Evolutionary conservation across 768 basidiomycete species (phyloP).

Genomic region (Scleroderma citrinum): DNA sequence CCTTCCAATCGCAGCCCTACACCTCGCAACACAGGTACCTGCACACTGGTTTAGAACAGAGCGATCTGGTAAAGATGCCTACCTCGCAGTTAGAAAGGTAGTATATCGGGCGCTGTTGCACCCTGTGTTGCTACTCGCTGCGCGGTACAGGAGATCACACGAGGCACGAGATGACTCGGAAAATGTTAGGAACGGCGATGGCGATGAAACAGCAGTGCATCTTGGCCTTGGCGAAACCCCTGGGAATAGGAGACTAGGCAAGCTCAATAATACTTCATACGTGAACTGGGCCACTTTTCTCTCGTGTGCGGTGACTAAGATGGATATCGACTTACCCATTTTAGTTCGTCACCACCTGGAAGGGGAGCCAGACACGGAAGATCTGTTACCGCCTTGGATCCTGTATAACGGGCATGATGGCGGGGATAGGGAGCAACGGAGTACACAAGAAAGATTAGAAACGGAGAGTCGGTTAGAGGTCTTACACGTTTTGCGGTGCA

Average conservation of each 20-base stretch:
- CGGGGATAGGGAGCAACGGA: neutral
- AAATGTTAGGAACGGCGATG: neutral
- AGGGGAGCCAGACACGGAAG: neutral
- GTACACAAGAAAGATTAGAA: conserved; percentile 3
- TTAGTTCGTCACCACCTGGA: conserved; percentile 12
- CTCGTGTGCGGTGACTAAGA: conserved; percentile 26
- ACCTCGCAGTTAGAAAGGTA: conserved; percentile 60
- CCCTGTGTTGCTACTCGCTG: conserved; percentile 15
- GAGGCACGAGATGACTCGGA: neutral
- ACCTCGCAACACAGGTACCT: conserved; percentile 70
- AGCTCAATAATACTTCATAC: conserved; percentile 47
- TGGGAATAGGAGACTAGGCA: conserved; percentile 44
- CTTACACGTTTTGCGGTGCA: conserved; percentile 62
- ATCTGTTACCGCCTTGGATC: neutral
- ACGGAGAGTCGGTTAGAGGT: conserved; percentile 44
- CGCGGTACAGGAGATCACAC: neutral
- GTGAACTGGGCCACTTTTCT: conserved; percentile 45
- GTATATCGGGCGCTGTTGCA: conserved; percentile 65
- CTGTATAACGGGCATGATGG: neutral
- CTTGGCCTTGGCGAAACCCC: conserved; percentile 33
- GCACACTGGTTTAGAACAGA: conserved; percentile 48
- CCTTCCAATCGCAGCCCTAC: conserved; percentile 40
- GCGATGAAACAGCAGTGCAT: conserved; percentile 1
- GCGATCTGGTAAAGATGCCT: conserved; percentile 28
- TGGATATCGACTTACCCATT: conserved; percentile 16